These are phyloP conservation scores for Agrostemma githago DNA, from an alignment of 148 eudicot species.

Conservation along the genomic window DNA sequence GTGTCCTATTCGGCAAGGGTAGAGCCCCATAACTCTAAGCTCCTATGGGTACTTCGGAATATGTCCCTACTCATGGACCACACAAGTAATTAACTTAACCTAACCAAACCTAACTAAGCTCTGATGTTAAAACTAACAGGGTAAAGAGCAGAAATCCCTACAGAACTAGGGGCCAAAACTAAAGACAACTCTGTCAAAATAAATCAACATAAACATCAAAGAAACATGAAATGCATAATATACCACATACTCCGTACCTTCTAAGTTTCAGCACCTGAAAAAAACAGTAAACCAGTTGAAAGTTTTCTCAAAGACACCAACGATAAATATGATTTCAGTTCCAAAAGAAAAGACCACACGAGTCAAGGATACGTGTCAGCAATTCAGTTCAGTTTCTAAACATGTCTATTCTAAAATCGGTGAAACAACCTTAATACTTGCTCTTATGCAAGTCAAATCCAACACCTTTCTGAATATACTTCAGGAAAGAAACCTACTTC, in stretches of 20 bases:
- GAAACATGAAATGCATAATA: too few relatives aligned
- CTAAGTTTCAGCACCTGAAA: neutral
- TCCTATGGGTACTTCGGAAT: neutral
- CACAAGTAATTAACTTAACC: neutral
- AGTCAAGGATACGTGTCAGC: neutral
- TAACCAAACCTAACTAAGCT: neutral
- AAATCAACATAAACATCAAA: too few relatives aligned
- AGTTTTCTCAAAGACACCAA: neutral
- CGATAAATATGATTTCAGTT: neutral
- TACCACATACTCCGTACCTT: neutral
- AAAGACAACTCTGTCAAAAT: neutral
- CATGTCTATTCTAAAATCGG: neutral
- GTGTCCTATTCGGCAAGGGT: too few relatives aligned
- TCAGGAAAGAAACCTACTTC: neutral
- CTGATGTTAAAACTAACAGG: neutral
- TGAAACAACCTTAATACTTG: neutral
- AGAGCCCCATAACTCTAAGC: too few relatives aligned
- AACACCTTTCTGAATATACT: neutral
- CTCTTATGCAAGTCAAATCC: neutral
- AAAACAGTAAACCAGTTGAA: neutral
- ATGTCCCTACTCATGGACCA: neutral
- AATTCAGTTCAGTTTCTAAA: neutral
- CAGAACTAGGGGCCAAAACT: neutral
- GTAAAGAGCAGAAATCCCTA: neutral
- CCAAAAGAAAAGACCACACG: too few relatives aligned